These are phyloP conservation scores for Lagenaria siceraria DNA, from an alignment of 306 rosid species.

Conservation along the genomic window DNA sequence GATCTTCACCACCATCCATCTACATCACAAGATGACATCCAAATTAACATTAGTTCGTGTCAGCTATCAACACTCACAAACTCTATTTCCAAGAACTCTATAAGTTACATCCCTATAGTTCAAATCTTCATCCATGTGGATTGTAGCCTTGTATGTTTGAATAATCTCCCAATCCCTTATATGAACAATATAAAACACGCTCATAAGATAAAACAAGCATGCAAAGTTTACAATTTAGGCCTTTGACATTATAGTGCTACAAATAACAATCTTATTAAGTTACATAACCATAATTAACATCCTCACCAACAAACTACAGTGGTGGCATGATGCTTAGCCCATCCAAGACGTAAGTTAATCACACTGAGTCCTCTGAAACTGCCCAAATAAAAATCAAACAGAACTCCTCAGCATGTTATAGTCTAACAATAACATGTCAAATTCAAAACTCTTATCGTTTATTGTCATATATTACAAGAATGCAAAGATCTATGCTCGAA, in stretches of 20 bases:
- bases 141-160: neutral
- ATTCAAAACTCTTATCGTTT: conserved; percentile 18
- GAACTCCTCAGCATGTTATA: neutral
- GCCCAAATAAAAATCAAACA: neutral
- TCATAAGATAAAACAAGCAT: too few species aligned
- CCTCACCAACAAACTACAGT: neutral
- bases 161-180: neutral
- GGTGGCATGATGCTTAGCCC: neutral
- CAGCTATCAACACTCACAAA: too few species aligned
- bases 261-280: neutral
- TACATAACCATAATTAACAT: neutral
- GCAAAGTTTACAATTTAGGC: neutral
- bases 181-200: neutral
- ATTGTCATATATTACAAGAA: conserved; percentile 27
- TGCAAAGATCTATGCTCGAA: conserved; percentile 25
- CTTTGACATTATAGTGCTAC: neutral
- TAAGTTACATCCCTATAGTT: too few species aligned
- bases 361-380: conserved; percentile 1
- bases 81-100: too few species aligned
- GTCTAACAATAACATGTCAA: neutral
- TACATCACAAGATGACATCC: too few species aligned
- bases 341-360: neutral
- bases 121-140: neutral
- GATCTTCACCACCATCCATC: too few species aligned
- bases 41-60: too few species aligned